Evolutionary conservation across 2,329 filamentous ascomycete genomes (phyloP).

Genomic region (Oidium heveae): DNA sequence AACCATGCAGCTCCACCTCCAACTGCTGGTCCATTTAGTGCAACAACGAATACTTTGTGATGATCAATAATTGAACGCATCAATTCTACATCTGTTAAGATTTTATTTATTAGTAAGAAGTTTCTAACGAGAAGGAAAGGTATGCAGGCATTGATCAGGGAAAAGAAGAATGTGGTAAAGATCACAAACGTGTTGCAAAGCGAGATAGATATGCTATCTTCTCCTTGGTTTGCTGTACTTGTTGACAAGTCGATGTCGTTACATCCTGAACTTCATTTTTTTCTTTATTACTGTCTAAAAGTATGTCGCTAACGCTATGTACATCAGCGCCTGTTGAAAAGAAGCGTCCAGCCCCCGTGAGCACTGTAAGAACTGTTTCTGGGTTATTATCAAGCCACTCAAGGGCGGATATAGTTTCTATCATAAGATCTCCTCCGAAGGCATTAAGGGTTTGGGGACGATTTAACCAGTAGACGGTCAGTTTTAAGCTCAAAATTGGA

Average conservation of each 20-base stretch:
- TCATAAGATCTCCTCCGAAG: slow-evolving; percentile 20
- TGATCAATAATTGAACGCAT: slow-evolving; percentile 23
- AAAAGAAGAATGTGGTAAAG: neutral
- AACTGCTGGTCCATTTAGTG: slow-evolving; percentile 24
- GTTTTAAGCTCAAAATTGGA: neutral
- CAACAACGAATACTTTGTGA: slow-evolving; percentile 23
- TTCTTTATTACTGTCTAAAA: neutral
- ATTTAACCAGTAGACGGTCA: slow-evolving; percentile 16
- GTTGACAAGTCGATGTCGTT: neutral
- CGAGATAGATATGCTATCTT: slow-evolving; percentile 8
- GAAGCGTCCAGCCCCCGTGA: slow-evolving; percentile 24
- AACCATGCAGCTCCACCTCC: slow-evolving; percentile 26
- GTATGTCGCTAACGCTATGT: slow-evolving; percentile 10
- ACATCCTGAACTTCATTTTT: neutral
- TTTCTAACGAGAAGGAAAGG: neutral
- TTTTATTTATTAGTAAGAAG: neutral
- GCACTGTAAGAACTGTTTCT: slow-evolving; percentile 23
- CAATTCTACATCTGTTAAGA: slow-evolving; percentile 13
- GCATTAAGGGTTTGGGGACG: slow-evolving; percentile 22
- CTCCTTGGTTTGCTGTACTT: slow-evolving; percentile 8
- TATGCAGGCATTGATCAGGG: neutral
- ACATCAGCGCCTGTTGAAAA: slow-evolving; percentile 25
- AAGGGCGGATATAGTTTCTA: slow-evolving; percentile 19
- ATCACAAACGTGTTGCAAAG: slow-evolving; percentile 6
- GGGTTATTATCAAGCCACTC: slow-evolving; percentile 21